These are phyloP conservation scores for Apiospora marii DNA, from an alignment of 2,329 filamentous ascomycete genomes.

Conservation along the genomic window DNA sequence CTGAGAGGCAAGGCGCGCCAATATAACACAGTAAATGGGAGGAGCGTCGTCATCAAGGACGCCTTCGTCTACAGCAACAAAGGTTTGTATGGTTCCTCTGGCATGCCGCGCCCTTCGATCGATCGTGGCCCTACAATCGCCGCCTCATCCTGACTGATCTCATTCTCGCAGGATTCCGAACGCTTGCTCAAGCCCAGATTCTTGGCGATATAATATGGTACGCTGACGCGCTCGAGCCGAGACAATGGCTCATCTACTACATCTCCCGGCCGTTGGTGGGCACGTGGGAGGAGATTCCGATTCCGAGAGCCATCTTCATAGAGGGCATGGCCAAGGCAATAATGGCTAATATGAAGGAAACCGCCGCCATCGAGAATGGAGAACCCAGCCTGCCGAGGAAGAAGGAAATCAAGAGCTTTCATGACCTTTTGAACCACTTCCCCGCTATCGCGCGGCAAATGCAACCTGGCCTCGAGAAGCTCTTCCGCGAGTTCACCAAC, in stretches of 20 bases:
- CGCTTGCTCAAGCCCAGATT: conserved; percentile 86
- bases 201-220: conserved; percentile 88
- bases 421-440: conserved; percentile 88
- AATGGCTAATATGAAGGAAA: conserved; percentile 47
- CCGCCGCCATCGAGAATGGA: conserved; percentile 47
- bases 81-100: conserved; percentile 61
- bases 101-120: neutral
- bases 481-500: conserved; percentile 88
- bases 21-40: conserved; percentile 89
- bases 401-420: conserved; percentile 91
- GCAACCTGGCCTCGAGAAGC: conserved; percentile 86
- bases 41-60: conserved; percentile 94
- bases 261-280: conserved; percentile 90
- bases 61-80: conserved; percentile 95
- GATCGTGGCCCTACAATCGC: neutral
- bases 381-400: conserved; percentile 69
- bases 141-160: neutral
- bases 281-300: conserved; percentile 77
- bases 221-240: conserved; percentile 84
- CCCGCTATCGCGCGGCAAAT: conserved; percentile 97
- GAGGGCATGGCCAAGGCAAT: conserved; percentile 51
- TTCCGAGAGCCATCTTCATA: conserved; percentile 70
- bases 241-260: conserved; percentile 96
- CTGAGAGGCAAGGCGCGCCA: conserved; percentile 92
- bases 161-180: conserved; percentile 69